Conservation (phyloP, 495 filamentous ascomycete species). For the Hamigera avellanea region DNA sequence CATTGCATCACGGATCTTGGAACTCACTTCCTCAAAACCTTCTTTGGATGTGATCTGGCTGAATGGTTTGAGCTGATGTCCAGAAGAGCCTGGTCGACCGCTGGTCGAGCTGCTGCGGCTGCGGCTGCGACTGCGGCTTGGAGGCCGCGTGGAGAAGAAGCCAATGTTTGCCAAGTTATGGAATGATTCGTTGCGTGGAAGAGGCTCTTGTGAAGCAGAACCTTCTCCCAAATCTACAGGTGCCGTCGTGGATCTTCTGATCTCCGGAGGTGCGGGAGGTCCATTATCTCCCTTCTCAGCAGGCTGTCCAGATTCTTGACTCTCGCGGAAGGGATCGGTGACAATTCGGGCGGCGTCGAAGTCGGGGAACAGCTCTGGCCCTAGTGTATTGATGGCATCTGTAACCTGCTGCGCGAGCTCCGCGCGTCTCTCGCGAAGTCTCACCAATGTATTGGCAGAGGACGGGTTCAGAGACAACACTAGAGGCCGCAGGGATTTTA, state of each 20-base stretch:
- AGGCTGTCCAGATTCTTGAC: constrained; percentile 14
- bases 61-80: constrained; percentile 58
- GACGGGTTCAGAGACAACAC: constrained; percentile 79
- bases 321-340: constrained; percentile 40
- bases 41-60: constrained; percentile 62
- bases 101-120: constrained; percentile 57
- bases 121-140: constrained; percentile 55
- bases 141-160: constrained; percentile 79
- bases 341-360: constrained; percentile 80
- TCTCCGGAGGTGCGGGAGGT: constrained; percentile 11
- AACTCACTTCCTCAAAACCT: constrained; percentile 69
- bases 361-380: constrained; percentile 93
- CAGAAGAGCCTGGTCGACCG: constrained; percentile 43
- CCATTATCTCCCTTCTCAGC: constrained; percentile 10
- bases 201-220: constrained; percentile 28
- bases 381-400: constrained; percentile 85
- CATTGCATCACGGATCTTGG: constrained; percentile 82
- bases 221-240: constrained; percentile 14
- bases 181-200: constrained; percentile 89
- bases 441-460: constrained; percentile 71
- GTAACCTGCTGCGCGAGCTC: constrained; percentile 74
- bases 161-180: constrained; percentile 74
- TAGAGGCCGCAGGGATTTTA: constrained; percentile 87
- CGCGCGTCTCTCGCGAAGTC: constrained; percentile 61
- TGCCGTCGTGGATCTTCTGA: constrained; percentile 10